Conservation (phyloP, 2,329 filamentous ascomycete genomes). For the Cryphonectria radicalis region DNA sequence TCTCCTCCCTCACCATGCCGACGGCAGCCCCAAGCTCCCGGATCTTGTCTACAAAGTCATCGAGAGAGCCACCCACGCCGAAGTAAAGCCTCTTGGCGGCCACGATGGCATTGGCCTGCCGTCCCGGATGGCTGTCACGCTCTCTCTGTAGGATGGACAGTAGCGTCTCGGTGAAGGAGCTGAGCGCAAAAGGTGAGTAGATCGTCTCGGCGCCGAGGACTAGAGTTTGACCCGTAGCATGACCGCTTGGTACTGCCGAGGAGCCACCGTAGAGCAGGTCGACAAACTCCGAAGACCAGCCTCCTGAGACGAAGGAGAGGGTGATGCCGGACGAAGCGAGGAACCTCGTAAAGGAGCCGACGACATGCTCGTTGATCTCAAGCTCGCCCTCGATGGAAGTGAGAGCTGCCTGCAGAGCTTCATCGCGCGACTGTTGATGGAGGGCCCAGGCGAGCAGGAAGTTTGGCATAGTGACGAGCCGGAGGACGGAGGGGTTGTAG, state of each 20-base stretch:
- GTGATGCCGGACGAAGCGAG: constrained; percentile 56
- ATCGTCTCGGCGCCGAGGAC: constrained; percentile 82
- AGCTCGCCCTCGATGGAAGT: constrained; percentile 60
- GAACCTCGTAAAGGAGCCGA: constrained; percentile 60
- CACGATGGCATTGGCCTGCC: constrained; percentile 65
- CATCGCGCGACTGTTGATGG: constrained; percentile 43
- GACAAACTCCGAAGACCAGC: constrained; percentile 71
- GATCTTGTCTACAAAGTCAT: constrained; percentile 68
- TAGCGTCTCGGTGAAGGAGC: constrained; percentile 70
- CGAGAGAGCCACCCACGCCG: constrained; percentile 80
- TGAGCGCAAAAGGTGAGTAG: constrained; percentile 74
- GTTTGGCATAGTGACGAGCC: constrained; percentile 80
- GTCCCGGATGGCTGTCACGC: constrained; percentile 39
- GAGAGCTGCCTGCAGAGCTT: constrained; percentile 51
- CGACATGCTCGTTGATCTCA: constrained; percentile 62
- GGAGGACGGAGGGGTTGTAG: constrained; percentile 78
- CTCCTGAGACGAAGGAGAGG: constrained; percentile 73
- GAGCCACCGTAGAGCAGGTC: constrained; percentile 53
- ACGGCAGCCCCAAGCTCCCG: constrained; percentile 53
- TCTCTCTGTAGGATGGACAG: constrained; percentile 60
- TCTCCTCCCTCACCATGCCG: constrained; percentile 59
- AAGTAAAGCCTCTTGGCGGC: constrained; percentile 84
- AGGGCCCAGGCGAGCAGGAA: constrained; percentile 72
- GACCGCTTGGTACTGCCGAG: constrained; percentile 12
- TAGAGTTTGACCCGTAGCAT: constrained; percentile 44